phyloP scores from a whole-genome alignment of 495 filamentous ascomycete species.

The Tuber magnatum region DNA sequence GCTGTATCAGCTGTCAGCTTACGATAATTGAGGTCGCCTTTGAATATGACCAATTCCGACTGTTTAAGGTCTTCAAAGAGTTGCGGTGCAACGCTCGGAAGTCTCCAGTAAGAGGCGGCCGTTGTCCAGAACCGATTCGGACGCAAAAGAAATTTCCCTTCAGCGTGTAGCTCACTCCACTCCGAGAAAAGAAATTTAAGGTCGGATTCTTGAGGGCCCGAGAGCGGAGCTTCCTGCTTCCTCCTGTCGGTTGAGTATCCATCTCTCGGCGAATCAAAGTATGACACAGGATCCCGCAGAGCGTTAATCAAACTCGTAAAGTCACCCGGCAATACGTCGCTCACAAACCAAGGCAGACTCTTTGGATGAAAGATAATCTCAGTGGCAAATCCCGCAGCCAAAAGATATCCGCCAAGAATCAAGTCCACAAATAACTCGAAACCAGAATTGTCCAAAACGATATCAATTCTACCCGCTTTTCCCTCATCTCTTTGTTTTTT shows the following conservation, averaged over 20 bases:
- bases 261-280: slow-evolving; percentile 52
- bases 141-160: slow-evolving; percentile 71
- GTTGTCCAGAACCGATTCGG: slow-evolving; percentile 87
- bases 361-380: slow-evolving; percentile 88
- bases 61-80: slow-evolving; percentile 72
- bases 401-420: slow-evolving; percentile 78
- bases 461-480: slow-evolving; percentile 63
- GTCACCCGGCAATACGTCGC: slow-evolving; percentile 79
- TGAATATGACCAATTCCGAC: slow-evolving; percentile 88
- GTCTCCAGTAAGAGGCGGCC: slow-evolving; percentile 74
- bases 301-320: slow-evolving; percentile 71
- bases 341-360: slow-evolving; percentile 94
- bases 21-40: slow-evolving; percentile 92
- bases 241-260: slow-evolving; percentile 61
- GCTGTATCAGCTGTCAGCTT: slow-evolving; percentile 78
- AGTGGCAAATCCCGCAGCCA: slow-evolving; percentile 74
- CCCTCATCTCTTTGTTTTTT: slow-evolving; percentile 56
- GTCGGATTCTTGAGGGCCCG: slow-evolving; percentile 58
- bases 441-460: slow-evolving; percentile 91
- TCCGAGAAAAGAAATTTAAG: slow-evolving; percentile 69
- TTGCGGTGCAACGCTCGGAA: slow-evolving; percentile 59
- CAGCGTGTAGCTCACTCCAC: slow-evolving; percentile 70
- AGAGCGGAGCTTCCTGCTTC: slow-evolving; percentile 52
- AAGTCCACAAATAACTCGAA: slow-evolving; percentile 96
- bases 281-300: slow-evolving; percentile 63